These are phyloP conservation scores for Fusarium buharicum DNA, from an alignment of 2,329 filamentous ascomycete genomes.

Conservation along the genomic window DNA sequence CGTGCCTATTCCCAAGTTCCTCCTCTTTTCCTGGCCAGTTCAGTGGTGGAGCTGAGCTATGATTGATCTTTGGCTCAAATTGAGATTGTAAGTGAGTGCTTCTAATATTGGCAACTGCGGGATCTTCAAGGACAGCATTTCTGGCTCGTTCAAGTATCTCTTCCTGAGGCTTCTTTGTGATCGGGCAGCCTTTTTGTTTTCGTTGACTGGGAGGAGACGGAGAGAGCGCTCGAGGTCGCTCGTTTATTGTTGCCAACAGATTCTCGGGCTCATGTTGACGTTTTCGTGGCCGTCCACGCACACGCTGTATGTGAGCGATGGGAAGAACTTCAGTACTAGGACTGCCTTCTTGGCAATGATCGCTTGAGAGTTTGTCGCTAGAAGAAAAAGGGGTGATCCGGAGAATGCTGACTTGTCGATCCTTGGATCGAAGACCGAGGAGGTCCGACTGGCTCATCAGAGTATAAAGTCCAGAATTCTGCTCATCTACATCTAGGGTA, in stretches of 20 bases:
- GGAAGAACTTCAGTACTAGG: not conserved
- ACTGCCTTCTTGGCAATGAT: not conserved
- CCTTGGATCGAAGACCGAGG: not conserved
- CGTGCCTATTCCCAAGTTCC: constrained; percentile 28
- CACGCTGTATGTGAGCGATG: constrained; percentile 31
- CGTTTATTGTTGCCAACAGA: not conserved
- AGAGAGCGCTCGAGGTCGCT: constrained; percentile 9
- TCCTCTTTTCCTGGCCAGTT: not conserved
- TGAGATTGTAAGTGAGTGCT: not conserved
- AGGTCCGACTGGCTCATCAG: constrained; percentile 19
- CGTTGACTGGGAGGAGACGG: not conserved
- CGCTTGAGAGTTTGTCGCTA: not conserved
- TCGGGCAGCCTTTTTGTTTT: not conserved
- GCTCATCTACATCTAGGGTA: not conserved
- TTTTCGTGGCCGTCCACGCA: not conserved
- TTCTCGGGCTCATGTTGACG: constrained; percentile 18
- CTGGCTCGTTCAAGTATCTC: constrained; percentile 14
- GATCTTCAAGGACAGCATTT: constrained; percentile 32
- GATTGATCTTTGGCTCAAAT: not conserved
- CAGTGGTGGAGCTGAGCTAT: not conserved
- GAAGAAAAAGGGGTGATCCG: constrained; percentile 25
- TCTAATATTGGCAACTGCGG: constrained; percentile 31
- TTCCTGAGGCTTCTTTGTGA: not conserved
- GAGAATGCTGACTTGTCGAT: constrained; percentile 29
- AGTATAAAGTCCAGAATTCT: constrained; percentile 13